phyloP scores from a whole-genome alignment of 208 protist genomes.

The Balamuthia mandrillaris region DNA sequence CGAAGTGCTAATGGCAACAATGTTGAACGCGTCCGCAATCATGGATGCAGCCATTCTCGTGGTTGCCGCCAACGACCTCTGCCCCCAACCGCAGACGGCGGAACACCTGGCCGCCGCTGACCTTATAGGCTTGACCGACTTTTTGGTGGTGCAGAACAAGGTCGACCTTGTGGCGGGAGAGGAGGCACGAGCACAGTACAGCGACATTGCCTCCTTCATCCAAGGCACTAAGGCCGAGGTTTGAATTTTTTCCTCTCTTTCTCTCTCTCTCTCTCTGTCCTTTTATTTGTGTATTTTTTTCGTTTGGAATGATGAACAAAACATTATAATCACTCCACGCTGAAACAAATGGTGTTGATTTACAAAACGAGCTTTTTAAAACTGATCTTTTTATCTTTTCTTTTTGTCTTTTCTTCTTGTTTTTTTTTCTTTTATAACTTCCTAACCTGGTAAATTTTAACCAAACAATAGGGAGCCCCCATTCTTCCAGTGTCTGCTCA shows the following conservation, averaged over 20 bases:
- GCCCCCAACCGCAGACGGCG: constrained; percentile 45
- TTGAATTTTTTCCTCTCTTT: background rate
- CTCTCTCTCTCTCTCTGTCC: too few relatives aligned
- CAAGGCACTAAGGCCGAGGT: background rate
- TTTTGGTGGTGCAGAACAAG: constrained; percentile 54
- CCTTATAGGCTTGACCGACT: background rate
- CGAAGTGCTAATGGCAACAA: constrained; percentile 68
- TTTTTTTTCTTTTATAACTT: background rate
- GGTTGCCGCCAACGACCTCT: constrained; percentile 69
- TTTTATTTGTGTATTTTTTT: too few relatives aligned
- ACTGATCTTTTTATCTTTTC: too few relatives aligned
- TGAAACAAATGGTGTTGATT: too few relatives aligned
- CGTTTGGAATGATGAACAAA: too few relatives aligned
- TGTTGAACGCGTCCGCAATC: constrained; percentile 66
- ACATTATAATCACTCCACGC: too few relatives aligned
- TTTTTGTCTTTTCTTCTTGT: too few relatives aligned
- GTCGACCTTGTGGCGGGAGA: background rate
- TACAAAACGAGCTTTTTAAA: too few relatives aligned
- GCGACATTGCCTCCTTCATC: background rate
- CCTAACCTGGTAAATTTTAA: background rate
- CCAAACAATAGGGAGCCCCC: background rate
- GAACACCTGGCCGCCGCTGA: constrained; percentile 49
- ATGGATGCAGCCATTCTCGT: constrained; percentile 71
- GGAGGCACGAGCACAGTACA: background rate
- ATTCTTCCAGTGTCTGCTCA: background rate